Conservation (phyloP, 2,329 filamentous ascomycete genomes). For the Ophiostoma sp. region DNA sequence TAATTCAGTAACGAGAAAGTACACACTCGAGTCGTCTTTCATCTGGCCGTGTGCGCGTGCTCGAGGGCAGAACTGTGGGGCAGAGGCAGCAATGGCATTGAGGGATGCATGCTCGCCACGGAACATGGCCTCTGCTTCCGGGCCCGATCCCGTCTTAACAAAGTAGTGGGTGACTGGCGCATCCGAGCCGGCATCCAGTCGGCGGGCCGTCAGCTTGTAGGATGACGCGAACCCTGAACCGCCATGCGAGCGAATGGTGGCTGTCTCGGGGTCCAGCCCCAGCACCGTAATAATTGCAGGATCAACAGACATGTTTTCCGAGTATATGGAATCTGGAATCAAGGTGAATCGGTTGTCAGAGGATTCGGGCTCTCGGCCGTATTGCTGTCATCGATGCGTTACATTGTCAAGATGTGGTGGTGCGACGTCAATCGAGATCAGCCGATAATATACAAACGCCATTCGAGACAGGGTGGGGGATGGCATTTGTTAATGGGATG, state of each 20-base stretch:
- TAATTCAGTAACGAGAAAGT: slow-evolving; percentile 71
- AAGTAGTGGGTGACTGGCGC: slow-evolving; percentile 47
- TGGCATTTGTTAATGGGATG: not conserved
- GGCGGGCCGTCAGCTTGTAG: slow-evolving; percentile 36
- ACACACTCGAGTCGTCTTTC: slow-evolving; percentile 36
- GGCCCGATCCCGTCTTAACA: slow-evolving; percentile 62
- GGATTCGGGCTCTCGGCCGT: too few relatives aligned
- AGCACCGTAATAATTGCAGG: slow-evolving; percentile 58
- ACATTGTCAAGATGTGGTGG: not conserved
- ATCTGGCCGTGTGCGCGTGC: slow-evolving; percentile 66
- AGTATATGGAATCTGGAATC: not conserved
- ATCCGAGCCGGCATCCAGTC: slow-evolving; percentile 23
- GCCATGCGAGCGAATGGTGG: slow-evolving; percentile 55
- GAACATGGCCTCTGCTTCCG: slow-evolving; percentile 63
- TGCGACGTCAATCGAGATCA: not conserved
- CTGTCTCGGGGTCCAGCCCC: slow-evolving; percentile 48
- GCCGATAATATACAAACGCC: not conserved
- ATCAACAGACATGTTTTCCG: slow-evolving; percentile 43
- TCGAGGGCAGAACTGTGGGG: slow-evolving; percentile 69
- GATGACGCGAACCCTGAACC: slow-evolving; percentile 65
- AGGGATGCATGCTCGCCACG: slow-evolving; percentile 75
- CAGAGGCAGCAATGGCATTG: slow-evolving; percentile 67
- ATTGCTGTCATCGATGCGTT: not conserved
- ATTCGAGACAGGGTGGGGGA: not conserved
- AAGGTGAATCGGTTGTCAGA: too few relatives aligned